Percentiles rank a stretch among this genome's conserved stretches.
Evolutionary conservation across 2,329 filamentous ascomycete species (phyloP).

Genomic region (Aureobasidium lini): DNA sequence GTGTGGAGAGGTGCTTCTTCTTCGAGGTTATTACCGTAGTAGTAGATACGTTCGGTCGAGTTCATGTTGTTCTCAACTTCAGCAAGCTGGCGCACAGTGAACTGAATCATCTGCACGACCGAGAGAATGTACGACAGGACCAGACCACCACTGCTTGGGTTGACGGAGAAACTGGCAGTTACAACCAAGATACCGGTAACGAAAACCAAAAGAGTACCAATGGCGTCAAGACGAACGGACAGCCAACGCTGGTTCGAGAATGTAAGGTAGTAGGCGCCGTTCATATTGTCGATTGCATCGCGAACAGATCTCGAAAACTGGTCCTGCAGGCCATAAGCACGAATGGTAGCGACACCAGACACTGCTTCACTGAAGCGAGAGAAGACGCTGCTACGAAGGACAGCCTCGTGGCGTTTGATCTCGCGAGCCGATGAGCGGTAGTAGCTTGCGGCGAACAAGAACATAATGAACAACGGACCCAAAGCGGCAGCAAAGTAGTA

Average conservation of each 20-base stretch:
- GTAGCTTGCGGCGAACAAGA: constrained; percentile 75
- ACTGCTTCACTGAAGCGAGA: constrained; percentile 87
- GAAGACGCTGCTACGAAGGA: constrained; percentile 81
- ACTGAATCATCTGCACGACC: constrained; percentile 93
- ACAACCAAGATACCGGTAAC: constrained; percentile 84
- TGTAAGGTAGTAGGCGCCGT: constrained; percentile 87
- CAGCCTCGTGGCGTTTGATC: constrained; percentile 87
- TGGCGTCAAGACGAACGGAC: constrained; percentile 72
- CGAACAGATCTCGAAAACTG: constrained; percentile 66
- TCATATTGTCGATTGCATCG: constrained; percentile 78
- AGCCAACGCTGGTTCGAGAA: constrained; percentile 96
- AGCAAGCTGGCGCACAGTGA: constrained; percentile 85
- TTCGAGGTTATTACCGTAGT: constrained; percentile 80
- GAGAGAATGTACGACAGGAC: constrained; percentile 89
- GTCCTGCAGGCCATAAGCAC: constrained; percentile 75
- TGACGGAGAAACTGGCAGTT: constrained; percentile 77
- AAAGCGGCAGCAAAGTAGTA: constrained; percentile 74
- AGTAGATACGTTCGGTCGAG: constrained; percentile 80
- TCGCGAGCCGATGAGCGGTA: constrained; percentile 88
- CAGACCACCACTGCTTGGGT: constrained; percentile 76
- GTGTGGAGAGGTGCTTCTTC: constrained; percentile 82
- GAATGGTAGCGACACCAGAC: constrained; percentile 73
- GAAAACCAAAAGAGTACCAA: constrained; percentile 80
- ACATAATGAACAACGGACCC: constrained; percentile 63
- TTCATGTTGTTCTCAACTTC: constrained; percentile 99